phyloP scores from a whole-genome alignment of 176 grass and related monocot species.

The Zoysia pacifica region DNA sequence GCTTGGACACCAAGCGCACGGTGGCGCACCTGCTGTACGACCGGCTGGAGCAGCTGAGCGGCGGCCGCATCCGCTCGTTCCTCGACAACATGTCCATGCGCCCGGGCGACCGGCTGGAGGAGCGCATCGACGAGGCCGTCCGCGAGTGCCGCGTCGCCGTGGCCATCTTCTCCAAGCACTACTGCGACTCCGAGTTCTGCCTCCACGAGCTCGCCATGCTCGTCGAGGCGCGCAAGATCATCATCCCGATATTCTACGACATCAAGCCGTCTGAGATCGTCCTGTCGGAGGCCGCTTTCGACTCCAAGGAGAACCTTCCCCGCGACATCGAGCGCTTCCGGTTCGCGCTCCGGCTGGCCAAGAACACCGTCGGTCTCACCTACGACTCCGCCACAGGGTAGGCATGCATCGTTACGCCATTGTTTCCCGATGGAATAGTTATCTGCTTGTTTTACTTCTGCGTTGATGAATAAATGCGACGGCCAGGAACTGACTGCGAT shows the following conservation, averaged over 20 bases:
- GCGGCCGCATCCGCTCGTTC: constrained; percentile 33
- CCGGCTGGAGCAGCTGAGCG: constrained; percentile 15
- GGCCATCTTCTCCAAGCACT: constrained; percentile 64
- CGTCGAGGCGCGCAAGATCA: constrained; percentile 59
- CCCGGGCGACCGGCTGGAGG: constrained; percentile 60
- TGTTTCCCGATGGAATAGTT: not conserved
- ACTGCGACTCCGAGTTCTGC: constrained; percentile 76
- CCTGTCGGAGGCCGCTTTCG: constrained; percentile 14
- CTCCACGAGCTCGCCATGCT: constrained; percentile 59
- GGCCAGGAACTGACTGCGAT: not conserved
- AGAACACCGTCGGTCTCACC: constrained; percentile 68
- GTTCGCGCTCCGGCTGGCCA: constrained; percentile 56
- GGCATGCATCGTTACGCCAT: not conserved
- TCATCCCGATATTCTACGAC: constrained; percentile 84
- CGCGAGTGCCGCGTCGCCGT: constrained; percentile 54
- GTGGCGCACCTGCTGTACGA: constrained; percentile 64
- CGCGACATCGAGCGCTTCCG: constrained; percentile 52
- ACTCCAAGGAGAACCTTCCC: not conserved
- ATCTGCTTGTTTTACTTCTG: not conserved
- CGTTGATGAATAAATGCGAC: not conserved
- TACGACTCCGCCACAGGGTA: constrained; percentile 74
- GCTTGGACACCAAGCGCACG: constrained; percentile 71
- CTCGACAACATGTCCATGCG: constrained; percentile 72
- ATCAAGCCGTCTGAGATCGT: constrained; percentile 78
- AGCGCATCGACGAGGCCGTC: constrained; percentile 54